Conservation (phyloP, 2,329 filamentous ascomycete genomes). For the Fusarium penzigii region DNA sequence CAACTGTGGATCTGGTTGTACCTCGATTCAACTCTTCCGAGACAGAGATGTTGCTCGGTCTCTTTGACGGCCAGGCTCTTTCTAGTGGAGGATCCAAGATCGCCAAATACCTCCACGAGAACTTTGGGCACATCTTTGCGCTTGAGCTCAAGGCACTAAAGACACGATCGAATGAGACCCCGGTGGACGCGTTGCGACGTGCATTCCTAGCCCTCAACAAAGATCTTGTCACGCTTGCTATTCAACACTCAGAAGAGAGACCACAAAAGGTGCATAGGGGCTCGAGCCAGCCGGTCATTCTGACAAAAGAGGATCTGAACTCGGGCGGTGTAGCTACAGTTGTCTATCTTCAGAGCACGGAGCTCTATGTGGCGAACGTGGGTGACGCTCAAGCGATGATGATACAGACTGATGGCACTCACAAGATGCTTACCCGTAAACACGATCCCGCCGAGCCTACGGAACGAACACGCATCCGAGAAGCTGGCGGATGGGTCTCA, state of each 20-base stretch:
- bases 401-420: conserved; percentile 82
- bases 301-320: conserved; percentile 85
- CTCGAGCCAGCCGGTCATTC: conserved; percentile 70
- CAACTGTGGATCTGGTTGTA: conserved; percentile 92
- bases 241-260: conserved; percentile 77
- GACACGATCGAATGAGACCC: conserved; percentile 67
- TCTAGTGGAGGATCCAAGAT: conserved; percentile 91
- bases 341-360: conserved; percentile 83
- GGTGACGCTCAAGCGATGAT: conserved; percentile 95
- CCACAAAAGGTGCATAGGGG: conserved; percentile 67
- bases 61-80: conserved; percentile 93
- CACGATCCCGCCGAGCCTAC: conserved; percentile 87
- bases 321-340: conserved; percentile 92
- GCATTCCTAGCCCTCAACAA: conserved; percentile 92
- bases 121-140: conserved; percentile 83
- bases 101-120: conserved; percentile 94
- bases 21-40: conserved; percentile 89
- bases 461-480: conserved; percentile 86
- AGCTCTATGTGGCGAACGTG: conserved; percentile 92
- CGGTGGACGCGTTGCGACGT: conserved; percentile 79
- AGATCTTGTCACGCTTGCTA: conserved; percentile 83
- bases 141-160: conserved; percentile 78
- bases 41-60: conserved; percentile 85
- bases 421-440: conserved; percentile 83
- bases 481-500: conserved; percentile 94